Base-by-base conservation (phyloP, 148 eudicot species). In the Talinum fruticosum region DNA sequence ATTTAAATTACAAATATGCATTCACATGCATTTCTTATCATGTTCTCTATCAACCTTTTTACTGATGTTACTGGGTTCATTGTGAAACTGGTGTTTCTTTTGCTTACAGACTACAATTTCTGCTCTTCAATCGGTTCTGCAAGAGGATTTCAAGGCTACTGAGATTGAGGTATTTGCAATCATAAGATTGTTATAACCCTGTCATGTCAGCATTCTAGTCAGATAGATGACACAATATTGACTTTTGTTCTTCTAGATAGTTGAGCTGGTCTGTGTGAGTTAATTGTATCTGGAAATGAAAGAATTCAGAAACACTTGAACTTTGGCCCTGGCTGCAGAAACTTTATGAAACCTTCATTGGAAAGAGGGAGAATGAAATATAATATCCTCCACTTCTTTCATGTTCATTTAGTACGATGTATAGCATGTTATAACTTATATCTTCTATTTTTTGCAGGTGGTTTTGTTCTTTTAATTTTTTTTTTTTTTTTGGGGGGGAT, bases 71-170 rank as follows among this genome's bases (percentile, higher is more conserved):
- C 8, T 6, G 14, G 57, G 7, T 1, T 62, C 0, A 62, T 62
- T 6, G 26, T 28, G 33, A 26, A 26, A 28, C 6, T 26, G 32
- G 3, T 62, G 30, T 26, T 62, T 66, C 35, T 80, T 68, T 77
- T 81, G n/a, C 62, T 80, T 85, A 82, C 73, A 91, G 98, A 94
- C 98, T 82, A 89, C 98, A 19, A 94, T 94, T 81, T 89, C 98
- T 71, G 97, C 98, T 28, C 90, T 96, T 80, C 99, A 96, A 83
- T 93, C 97, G 81, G 98, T 96, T 81, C 85, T 96, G 33, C 98
- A 96, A 83, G 99, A 96, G 85, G 99, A 96, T 78, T 96, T 96
- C 83, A 96, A 96, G 90, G 99, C 99, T 30, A 93, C 89, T 83
- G 98, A 96, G 79, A 96, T 96, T 79, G 99, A 96, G 99, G 99